Conservation (phyloP, 2,329 filamentous ascomycete species). For the Epichloe hybrida region DNA sequence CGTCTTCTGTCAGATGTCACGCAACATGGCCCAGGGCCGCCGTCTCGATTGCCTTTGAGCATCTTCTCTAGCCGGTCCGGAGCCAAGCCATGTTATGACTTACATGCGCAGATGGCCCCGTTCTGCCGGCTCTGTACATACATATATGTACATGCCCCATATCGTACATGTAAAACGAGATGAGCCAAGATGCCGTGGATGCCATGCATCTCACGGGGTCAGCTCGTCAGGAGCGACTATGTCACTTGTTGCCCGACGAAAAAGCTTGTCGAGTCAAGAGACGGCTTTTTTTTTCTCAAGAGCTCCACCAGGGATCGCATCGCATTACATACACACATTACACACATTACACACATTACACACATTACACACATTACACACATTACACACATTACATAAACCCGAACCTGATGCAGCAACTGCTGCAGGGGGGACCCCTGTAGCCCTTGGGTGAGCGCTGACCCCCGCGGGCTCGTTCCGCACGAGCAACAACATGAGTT, state of each 20-base stretch:
- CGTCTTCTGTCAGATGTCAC: background rate
- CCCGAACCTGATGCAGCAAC: background rate
- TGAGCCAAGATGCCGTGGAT: slow-evolving; percentile 5
- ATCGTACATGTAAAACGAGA: background rate
- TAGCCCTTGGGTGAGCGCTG: background rate
- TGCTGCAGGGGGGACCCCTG: background rate
- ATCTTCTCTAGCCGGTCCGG: background rate
- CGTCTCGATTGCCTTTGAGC: background rate
- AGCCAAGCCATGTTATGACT: background rate
- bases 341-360: too few species aligned
- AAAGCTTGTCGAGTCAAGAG: background rate
- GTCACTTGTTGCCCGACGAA: background rate
- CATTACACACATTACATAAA: too few species aligned
- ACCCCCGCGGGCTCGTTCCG: background rate
- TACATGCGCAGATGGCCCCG: background rate
- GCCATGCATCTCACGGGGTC: slow-evolving; percentile 5
- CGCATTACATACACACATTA: too few species aligned
- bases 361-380: too few species aligned
- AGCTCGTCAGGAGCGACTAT: slow-evolving; percentile 5
- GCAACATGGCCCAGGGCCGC: background rate
- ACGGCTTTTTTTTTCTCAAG: background rate
- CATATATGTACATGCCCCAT: too few species aligned
- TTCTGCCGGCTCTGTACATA: background rate
- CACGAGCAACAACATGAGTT: too few species aligned
- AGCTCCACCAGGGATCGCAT: slow-evolving; percentile 2